phyloP scores from a whole-genome alignment of 1,284 basidiomycete genomes.

The Waitea zeae region DNA sequence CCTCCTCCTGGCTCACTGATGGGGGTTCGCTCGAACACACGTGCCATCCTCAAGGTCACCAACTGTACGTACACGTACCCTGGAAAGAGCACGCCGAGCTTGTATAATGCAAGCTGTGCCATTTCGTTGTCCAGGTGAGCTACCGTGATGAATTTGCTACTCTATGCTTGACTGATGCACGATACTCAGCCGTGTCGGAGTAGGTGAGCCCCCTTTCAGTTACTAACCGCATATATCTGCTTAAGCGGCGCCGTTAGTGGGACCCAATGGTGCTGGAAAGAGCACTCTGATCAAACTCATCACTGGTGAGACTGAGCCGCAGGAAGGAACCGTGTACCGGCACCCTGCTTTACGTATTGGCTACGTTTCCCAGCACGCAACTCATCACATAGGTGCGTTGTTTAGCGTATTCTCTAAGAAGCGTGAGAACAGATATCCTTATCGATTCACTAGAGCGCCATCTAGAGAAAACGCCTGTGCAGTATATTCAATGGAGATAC shows the following conservation, averaged over 20 bases:
- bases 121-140: conserved; percentile 75
- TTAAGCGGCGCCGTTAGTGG: too few relatives aligned
- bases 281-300: conserved; percentile 96
- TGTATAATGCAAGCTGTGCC: conserved; percentile 82
- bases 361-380: conserved; percentile 96
- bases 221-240: not conserved
- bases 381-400: conserved; percentile 71
- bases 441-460: conserved; percentile 49
- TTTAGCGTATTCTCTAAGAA: conserved; percentile 5
- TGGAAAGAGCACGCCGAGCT: conserved; percentile 67
- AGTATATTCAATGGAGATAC: conserved; percentile 98
- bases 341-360: conserved; percentile 93
- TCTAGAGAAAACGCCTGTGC: conserved; percentile 87
- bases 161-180: conserved; percentile 6
- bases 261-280: conserved; percentile 83
- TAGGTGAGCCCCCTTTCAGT: conserved; percentile 69
- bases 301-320: conserved; percentile 89
- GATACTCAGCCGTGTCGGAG: conserved; percentile 61
- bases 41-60: conserved; percentile 88
- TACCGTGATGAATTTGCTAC: too few relatives aligned
- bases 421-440: conserved; percentile 3
- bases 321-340: conserved; percentile 89
- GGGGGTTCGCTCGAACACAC: conserved; percentile 94
- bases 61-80: conserved; percentile 95
- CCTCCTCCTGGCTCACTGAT: conserved; percentile 92